Base-by-base conservation (phyloP, 2,329 filamentous ascomycete genomes). In the Trichothecium roseum region DNA sequence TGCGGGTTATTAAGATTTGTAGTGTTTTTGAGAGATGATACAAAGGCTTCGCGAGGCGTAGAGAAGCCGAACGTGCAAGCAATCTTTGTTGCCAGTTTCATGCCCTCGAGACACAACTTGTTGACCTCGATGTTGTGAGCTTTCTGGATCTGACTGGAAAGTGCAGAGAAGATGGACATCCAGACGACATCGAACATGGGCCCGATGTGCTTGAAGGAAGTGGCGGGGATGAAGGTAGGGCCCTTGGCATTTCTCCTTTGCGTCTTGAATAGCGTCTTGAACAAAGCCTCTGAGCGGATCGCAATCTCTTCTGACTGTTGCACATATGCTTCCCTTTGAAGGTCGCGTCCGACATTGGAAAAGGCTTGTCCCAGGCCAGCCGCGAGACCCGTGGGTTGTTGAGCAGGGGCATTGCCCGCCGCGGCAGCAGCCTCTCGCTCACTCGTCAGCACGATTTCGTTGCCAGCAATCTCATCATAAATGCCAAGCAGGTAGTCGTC, bases 111-210 rank as follows among this genome's bases (percentile, higher is more conserved):
- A 50, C 91, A 98, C 6, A 94, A 62, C 52, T 81, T 86, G 56
- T 95, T 88, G 13, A 91, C 84, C 45, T 95, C 87, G 4, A 94
- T 68, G 50, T 95, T 95, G 46, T 94, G 84, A 0, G 85, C 83
- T 52, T 94, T 88, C 48, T 96, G 91, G 55, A 91, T 88, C 46
- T 93, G 84, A 34, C 84, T 88, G 2, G 89, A 95, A 18, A 98
- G 71, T 0, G 88, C 88, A 5, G 89, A 96, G 51, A 98, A 82
- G 57, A 95, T 93, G 8, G 89, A 94, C 89, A 96, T 98, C 91
- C 91, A 98, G 0, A 87, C 93, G 17, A 94, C 87, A 49, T 94
- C 88, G 52, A 98, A 96, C 91, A 98, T 98, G 1, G 91, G 87
- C 0, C 91, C 91, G 34, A 95, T 84, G 55, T 98, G 91, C 48